A percentile compares a stretch with the other conserved stretches of the same genome.
Evolutionary conservation across 106 monocot species (phyloP).

Genomic region (Dioscorea dumetorum): DNA sequence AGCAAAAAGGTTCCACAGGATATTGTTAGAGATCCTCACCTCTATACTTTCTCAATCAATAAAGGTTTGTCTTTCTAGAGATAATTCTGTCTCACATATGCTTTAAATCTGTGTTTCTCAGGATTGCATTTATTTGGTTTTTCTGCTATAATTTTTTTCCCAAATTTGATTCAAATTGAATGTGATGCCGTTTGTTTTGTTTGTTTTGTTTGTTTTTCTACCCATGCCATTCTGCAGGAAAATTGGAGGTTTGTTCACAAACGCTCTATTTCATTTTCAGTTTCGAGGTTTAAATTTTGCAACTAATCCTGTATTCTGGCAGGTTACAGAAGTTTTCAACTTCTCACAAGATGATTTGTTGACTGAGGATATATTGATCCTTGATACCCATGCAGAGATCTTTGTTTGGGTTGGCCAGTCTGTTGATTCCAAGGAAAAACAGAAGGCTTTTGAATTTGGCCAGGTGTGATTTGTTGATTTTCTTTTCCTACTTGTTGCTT

Average conservation of each 20-base stretch:
- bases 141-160: too few relatives aligned
- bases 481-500: too few relatives aligned
- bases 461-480: slow-evolving; percentile 25
- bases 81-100: too few relatives aligned
- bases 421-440: slow-evolving; percentile 77
- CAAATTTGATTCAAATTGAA: not conserved
- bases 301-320: not conserved
- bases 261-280: not conserved
- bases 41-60: slow-evolving; percentile 69
- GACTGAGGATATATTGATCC: slow-evolving; percentile 84
- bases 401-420: slow-evolving; percentile 96
- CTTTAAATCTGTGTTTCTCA: too few relatives aligned
- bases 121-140: too few relatives aligned
- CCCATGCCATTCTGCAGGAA: slow-evolving; percentile 74
- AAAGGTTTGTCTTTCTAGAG: slow-evolving; percentile 40
- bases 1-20: slow-evolving; percentile 60
- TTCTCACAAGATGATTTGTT: slow-evolving; percentile 91
- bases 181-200: too few relatives aligned
- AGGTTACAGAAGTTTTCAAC: slow-evolving; percentile 82
- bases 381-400: slow-evolving; percentile 81
- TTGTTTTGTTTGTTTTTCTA: too few relatives aligned
- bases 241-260: slow-evolving; percentile 59
- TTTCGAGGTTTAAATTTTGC: not conserved
- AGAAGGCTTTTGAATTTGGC: slow-evolving; percentile 70
- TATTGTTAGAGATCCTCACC: slow-evolving; percentile 82